Evolutionary conservation across 2,329 filamentous ascomycete genomes (phyloP), one percentile per base, ranked within the genome.

Genomic region (Aspergillus calidoustus): DNA sequence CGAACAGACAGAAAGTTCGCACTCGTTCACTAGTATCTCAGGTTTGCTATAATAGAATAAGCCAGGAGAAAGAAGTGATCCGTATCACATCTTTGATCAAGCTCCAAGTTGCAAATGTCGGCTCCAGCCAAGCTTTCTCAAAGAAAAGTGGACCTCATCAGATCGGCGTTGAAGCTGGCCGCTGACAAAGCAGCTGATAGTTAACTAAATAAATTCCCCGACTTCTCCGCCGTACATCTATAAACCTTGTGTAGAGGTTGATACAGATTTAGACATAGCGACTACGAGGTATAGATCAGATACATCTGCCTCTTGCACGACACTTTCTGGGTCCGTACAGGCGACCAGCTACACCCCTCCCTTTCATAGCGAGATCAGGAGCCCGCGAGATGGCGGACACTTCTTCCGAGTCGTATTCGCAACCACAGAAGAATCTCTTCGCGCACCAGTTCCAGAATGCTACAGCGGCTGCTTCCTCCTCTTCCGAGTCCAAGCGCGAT

Each of bases 401-500:
- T 17, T 19, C 47, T 11, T 66, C 69, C 4, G 72, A 75, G 50
- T 44, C 52, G 57, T 70, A 71, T 50, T 28, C 70, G 28, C 64
- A 64, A 51, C 13, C 48, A 28, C 66, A 69, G 47, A 60, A 59
- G 22, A 43, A 51, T 11, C 66, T 69, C 17, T 71, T 67, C 50
- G 47, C 53, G 19, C 66, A 67, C 60, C 64, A 62, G n/a, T 34
- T 17, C 9, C 47, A 64, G n/a, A 56, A 63, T 28, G 51, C 54
- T n/a, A 38, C 65, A 28, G 57, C 66, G n/a, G 64, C 62, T 43
- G 43, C 54, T 19, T 54, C 58, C 7, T 64, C 66, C 4, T 65
- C 69, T 6, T 64, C 67, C 19, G 65, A 68, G 28, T 48, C 70
- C 13, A 66, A 68, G 63, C 68, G 74, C 41, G 65, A 67, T 38